phyloP scores from a whole-genome alignment of 2,329 filamentous ascomycete genomes.

The Acrodontium crateriforme region DNA sequence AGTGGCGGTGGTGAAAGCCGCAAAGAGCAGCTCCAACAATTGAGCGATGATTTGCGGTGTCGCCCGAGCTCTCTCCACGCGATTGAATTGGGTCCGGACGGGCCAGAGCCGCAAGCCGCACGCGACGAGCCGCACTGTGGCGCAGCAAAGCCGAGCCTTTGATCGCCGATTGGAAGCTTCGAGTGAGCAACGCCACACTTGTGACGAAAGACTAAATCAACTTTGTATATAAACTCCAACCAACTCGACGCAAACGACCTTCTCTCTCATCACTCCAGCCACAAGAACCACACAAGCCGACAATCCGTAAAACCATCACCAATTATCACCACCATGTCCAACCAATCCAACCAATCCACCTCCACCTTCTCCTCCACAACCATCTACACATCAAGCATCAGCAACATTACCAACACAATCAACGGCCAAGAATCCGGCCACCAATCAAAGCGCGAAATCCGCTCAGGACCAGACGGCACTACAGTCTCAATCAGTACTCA shows the following conservation, averaged over 20 bases:
- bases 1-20: too few species aligned
- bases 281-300: not conserved
- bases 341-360: slow-evolving; percentile 5
- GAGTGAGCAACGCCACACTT: too few species aligned
- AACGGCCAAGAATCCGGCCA: slow-evolving; percentile 13
- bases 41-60: too few species aligned
- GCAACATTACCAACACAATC: slow-evolving; percentile 9
- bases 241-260: too few species aligned
- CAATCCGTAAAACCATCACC: not conserved
- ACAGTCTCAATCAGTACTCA: slow-evolving; percentile 17
- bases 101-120: slow-evolving; percentile 1
- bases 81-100: too few species aligned
- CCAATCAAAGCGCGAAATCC: slow-evolving; percentile 14
- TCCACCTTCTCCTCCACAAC: slow-evolving; percentile 11
- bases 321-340: slow-evolving; percentile 1
- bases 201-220: too few species aligned
- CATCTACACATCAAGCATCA: slow-evolving; percentile 12
- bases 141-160: too few species aligned
- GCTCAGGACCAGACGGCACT: slow-evolving; percentile 15
- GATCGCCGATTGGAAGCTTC: too few species aligned
- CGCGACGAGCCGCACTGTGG: slow-evolving; percentile 1
- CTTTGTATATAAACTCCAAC: too few species aligned
- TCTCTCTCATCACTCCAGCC: too few species aligned
- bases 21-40: too few species aligned
- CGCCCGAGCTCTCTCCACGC: too few species aligned